Evolutionary conservation across 176 grass and related monocot genomes (phyloP).

Genomic region (Zea mays): Zm-B73-REFERENCE-NAM-5.0 NC_050100.1:220920501-220921000

Average conservation of each 20-base stretch:
- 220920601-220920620: constrained; percentile 50
- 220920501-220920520: constrained; percentile 22
- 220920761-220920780: constrained; percentile 92
- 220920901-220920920: constrained; percentile 8
- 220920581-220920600: constrained; percentile 47
- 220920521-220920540: constrained; percentile 23
- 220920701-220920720: constrained; percentile 28
- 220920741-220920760: constrained; percentile 98
- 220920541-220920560: constrained; percentile 47
- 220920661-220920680: constrained; percentile 73
- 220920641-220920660: constrained; percentile 80
- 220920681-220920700: constrained; percentile 29
- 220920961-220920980: constrained; percentile 2
- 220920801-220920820: constrained; percentile 98
- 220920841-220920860: constrained; percentile 99
- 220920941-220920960: constrained; percentile 6
- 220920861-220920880: constrained; percentile 87
- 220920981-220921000: constrained; percentile 10
- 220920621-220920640: constrained; percentile 80
- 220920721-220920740: constrained; percentile 59
- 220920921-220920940: neutral
- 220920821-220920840: constrained; percentile 97
- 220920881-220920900: constrained; percentile 70
- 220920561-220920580: constrained; percentile 33
- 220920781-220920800: constrained; percentile 90